Evolutionary conservation across 257 asterid genomes (phyloP).

Genomic region (Capsicum baccatum): DNA sequence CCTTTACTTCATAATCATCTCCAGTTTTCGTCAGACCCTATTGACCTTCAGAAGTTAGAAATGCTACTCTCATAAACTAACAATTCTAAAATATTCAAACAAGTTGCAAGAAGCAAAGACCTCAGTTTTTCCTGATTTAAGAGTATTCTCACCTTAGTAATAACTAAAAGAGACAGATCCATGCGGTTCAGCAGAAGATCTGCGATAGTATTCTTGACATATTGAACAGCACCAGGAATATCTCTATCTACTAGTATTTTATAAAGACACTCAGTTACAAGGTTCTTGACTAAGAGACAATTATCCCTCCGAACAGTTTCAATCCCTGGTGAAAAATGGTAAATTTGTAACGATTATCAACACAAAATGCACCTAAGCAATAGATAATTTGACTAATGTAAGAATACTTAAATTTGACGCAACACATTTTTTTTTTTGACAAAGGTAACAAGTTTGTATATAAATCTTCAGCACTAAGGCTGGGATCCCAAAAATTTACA

Average conservation of each 20-base stretch:
- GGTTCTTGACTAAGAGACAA: slow-evolving; percentile 91
- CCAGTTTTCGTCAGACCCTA: slow-evolving; percentile 99
- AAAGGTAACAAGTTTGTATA: too few relatives aligned
- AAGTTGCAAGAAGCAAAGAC: slow-evolving; percentile 25
- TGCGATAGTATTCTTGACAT: slow-evolving; percentile 85
- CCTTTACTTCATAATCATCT: slow-evolving; percentile 95
- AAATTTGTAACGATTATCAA: slow-evolving; percentile 30
- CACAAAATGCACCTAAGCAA: slow-evolving; percentile 23
- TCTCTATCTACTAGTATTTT: slow-evolving; percentile 92
- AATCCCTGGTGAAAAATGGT: slow-evolving; percentile 62
- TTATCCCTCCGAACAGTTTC: slow-evolving; percentile 98
- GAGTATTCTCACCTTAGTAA: slow-evolving; percentile 73
- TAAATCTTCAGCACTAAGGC: too few relatives aligned
- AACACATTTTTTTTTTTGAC: background rate
- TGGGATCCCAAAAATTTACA: too few relatives aligned
- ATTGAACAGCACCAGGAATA: slow-evolving; percentile 95
- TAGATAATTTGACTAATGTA: slow-evolving; percentile 6
- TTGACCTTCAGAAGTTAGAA: slow-evolving; percentile 24
- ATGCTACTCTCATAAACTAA: slow-evolving; percentile 25
- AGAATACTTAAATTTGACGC: background rate
- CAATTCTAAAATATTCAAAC: slow-evolving; percentile 11
- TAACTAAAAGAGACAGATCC: slow-evolving; percentile 97
- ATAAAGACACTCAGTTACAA: slow-evolving; percentile 89
- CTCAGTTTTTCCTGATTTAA: background rate
- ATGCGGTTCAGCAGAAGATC: slow-evolving; percentile 98